Evolutionary conservation across 768 basidiomycete genomes (phyloP).

Genomic region (Phaeotremella skinneri): DNA sequence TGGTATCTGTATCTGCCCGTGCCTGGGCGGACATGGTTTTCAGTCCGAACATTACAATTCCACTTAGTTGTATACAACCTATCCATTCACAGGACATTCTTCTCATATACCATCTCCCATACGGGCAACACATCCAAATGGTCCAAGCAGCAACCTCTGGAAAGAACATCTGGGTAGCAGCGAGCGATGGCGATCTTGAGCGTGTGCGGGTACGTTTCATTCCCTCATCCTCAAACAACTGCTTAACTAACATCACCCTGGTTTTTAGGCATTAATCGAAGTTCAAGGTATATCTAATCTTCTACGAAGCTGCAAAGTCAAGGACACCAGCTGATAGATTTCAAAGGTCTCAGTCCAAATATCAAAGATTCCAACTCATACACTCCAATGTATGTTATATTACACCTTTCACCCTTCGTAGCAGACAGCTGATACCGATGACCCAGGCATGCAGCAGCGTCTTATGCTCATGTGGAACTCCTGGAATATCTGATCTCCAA

Average conservation of each 20-base stretch:
- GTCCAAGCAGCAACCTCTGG: conserved; percentile 31
- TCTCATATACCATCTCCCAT: too few relatives aligned
- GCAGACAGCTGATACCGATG: conserved; percentile 30
- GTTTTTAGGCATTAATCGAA: not conserved
- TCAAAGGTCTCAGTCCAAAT: conserved; percentile 39
- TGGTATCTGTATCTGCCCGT: not conserved
- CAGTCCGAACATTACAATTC: not conserved
- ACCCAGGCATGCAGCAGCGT: conserved; percentile 93
- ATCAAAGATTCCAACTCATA: conserved; percentile 48
- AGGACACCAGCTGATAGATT: conserved; percentile 41
- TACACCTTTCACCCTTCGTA: not conserved
- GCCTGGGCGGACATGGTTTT: not conserved
- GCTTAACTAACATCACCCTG: not conserved
- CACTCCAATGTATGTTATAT: conserved; percentile 46
- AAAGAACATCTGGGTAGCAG: conserved; percentile 86
- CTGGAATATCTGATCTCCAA: conserved; percentile 73
- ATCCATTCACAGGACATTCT: not conserved
- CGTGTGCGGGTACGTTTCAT: conserved; percentile 62
- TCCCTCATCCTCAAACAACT: not conserved
- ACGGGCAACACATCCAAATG: conserved; percentile 27
- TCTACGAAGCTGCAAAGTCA: not conserved
- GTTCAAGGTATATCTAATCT: not conserved
- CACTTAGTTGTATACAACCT: not conserved
- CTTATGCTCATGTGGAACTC: conserved; percentile 75
- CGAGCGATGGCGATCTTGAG: conserved; percentile 81